These are phyloP conservation scores for Sporisorium exsertum DNA, from an alignment of 1,284 basidiomycete species.

Conservation along the genomic window DNA sequence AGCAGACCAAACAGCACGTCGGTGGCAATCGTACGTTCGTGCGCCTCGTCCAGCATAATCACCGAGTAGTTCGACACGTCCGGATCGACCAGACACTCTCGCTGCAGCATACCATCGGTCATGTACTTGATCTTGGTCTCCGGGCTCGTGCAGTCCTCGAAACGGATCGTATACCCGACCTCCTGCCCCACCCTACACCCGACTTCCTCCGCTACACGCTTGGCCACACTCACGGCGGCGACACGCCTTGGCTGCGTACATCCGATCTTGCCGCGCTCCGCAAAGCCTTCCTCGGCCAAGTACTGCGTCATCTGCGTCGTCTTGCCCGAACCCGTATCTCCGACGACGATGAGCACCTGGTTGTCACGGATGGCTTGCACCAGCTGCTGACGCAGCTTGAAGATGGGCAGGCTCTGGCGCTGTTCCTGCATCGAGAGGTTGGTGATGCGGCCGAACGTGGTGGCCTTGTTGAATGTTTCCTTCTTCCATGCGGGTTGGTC, in stretches of 20 bases:
- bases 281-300: constrained; percentile 86
- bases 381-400: constrained; percentile 91
- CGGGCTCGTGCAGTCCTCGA: constrained; percentile 97
- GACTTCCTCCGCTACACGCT: constrained; percentile 97
- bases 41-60: constrained; percentile 98
- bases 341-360: constrained; percentile 92
- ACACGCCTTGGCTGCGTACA: constrained; percentile 99
- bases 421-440: constrained; percentile 92
- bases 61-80: constrained; percentile 92
- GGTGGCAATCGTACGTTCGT: constrained; percentile 96
- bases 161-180: constrained; percentile 98
- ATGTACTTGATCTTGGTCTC: constrained; percentile 99
- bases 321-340: constrained; percentile 92
- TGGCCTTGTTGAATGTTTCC: constrained; percentile 94
- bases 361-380: constrained; percentile 94
- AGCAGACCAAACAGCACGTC: constrained; percentile 96
- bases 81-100: constrained; percentile 95
- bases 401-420: constrained; percentile 89
- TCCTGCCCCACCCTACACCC: constrained; percentile 96
- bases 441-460: constrained; percentile 93
- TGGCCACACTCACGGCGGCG: constrained; percentile 98
- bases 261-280: constrained; percentile 88
- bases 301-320: constrained; percentile 92
- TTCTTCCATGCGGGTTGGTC: constrained; percentile 92
- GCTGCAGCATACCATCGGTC: constrained; percentile 99